These are phyloP conservation scores for Mycosarcoma maydis DNA, from an alignment of 1,284 basidiomycete genomes.

Conservation along the genomic window DNA sequence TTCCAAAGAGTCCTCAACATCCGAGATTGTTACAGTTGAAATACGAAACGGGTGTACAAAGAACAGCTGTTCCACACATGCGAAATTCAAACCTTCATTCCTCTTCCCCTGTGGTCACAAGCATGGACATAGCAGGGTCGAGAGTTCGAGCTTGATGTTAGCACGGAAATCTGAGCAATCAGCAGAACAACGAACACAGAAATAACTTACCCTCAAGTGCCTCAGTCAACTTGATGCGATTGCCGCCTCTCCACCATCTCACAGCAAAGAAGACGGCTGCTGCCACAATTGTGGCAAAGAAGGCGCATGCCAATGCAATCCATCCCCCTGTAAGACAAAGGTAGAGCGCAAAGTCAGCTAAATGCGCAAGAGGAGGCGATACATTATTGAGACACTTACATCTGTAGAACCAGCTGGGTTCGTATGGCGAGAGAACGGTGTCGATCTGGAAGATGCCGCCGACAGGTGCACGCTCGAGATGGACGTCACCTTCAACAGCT, in stretches of 20 bases:
- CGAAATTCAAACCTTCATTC: slow-evolving; percentile 25
- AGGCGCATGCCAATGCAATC: slow-evolving; percentile 16
- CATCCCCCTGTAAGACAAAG: slow-evolving; percentile 29
- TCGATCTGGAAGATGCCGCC: slow-evolving; percentile 87
- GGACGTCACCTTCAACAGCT: slow-evolving; percentile 7
- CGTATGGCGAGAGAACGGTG: slow-evolving; percentile 82
- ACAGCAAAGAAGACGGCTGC: slow-evolving; percentile 4
- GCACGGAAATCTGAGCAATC: no score
- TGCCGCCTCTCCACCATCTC: slow-evolving; percentile 42
- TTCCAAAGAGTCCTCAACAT: no score
- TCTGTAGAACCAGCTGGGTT: slow-evolving; percentile 71
- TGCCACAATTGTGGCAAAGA: background rate
- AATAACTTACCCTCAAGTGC: slow-evolving; percentile 37
- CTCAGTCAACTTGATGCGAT: slow-evolving; percentile 33
- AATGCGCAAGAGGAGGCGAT: no score
- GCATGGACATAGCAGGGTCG: background rate
- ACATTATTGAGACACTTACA: slow-evolving; percentile 30
- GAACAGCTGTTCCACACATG: no score
- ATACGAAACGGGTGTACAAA: no score
- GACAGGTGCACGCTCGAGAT: slow-evolving; percentile 11
- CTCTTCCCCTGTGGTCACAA: slow-evolving; percentile 18
- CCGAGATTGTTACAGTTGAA: no score
- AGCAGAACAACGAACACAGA: no score
- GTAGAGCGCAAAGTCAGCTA: background rate
- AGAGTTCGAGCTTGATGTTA: no score